Conservation (phyloP, 2,329 filamentous ascomycete genomes). For the Talaromyces sp. region DNA sequence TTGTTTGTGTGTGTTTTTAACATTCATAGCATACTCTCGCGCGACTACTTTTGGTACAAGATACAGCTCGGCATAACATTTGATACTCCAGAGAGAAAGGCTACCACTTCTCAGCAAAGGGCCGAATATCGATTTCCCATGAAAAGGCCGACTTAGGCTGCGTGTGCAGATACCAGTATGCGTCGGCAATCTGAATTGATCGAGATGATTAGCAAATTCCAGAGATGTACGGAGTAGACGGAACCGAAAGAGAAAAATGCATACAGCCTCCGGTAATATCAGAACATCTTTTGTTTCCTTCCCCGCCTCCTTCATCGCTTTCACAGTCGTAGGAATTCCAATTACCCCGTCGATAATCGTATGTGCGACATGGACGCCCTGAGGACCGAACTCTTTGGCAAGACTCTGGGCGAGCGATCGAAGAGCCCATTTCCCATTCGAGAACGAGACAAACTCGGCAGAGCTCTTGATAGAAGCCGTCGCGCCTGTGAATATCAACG, state of each 20-base stretch:
- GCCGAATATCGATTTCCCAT: constrained; percentile 50
- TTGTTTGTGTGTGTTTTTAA: no score
- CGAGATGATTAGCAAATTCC: not conserved
- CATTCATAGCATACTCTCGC: no score
- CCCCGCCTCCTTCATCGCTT: constrained; percentile 9
- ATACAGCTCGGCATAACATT: no score
- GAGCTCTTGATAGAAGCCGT: constrained; percentile 50
- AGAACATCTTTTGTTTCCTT: not conserved
- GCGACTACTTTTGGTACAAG: no score
- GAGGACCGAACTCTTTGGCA: constrained; percentile 51
- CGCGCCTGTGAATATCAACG: constrained; percentile 51
- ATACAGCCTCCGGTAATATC: not conserved
- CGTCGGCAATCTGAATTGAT: constrained; percentile 48
- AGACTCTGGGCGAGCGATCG: constrained; percentile 48
- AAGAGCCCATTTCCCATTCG: constrained; percentile 49
- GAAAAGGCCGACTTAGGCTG: constrained; percentile 50
- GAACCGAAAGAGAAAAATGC: not conserved
- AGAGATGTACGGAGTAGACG: not conserved
- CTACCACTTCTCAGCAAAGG: constrained; percentile 18
- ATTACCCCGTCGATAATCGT: constrained; percentile 54
- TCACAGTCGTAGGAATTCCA: constrained; percentile 48
- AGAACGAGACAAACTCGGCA: constrained; percentile 46
- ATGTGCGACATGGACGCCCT: constrained; percentile 53
- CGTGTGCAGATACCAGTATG: constrained; percentile 52
- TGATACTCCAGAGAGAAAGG: no score